Conservation (phyloP, 2,329 filamentous ascomycete genomes). For the Cercospora brassicicola region DNA sequence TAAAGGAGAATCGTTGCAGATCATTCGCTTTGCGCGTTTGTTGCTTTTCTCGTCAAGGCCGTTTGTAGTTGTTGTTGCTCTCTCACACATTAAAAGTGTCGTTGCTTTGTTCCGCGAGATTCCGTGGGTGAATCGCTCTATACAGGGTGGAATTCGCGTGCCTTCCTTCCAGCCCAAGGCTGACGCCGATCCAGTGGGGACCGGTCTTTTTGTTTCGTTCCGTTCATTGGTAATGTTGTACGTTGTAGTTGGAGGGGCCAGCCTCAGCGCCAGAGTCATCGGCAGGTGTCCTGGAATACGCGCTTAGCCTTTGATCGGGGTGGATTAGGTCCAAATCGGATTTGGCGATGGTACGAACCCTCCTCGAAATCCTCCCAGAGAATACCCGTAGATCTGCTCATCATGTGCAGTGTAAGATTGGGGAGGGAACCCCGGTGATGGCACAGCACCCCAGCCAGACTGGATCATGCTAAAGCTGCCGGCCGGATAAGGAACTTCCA, state of each 20-base stretch:
- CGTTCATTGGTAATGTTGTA: constrained; percentile 11
- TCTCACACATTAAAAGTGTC: background rate
- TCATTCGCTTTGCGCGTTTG: constrained; percentile 13
- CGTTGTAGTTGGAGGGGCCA: constrained; percentile 24
- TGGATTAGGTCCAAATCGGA: constrained; percentile 38
- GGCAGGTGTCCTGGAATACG: constrained; percentile 32
- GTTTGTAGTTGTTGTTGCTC: background rate
- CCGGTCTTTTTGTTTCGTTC: background rate
- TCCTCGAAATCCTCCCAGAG: constrained; percentile 33
- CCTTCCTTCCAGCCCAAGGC: background rate
- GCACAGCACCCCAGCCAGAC: constrained; percentile 36
- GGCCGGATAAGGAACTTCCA: constrained; percentile 45
- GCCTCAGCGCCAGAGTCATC: constrained; percentile 24
- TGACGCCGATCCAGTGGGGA: background rate
- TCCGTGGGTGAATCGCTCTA: background rate
- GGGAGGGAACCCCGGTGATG: constrained; percentile 39
- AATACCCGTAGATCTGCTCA: constrained; percentile 41
- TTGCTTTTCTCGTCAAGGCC: constrained; percentile 12
- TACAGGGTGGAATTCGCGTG: background rate
- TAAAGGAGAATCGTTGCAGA: constrained; percentile 14
- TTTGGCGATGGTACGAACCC: constrained; percentile 38
- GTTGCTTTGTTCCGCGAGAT: background rate
- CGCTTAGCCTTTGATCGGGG: constrained; percentile 30
- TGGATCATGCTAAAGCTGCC: constrained; percentile 36
- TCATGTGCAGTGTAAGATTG: constrained; percentile 42